Percentiles rank a stretch among this genome's conserved stretches.
Conservation (phyloP, 495 filamentous ascomycete species). For the Hapsidospora chrysogenum region DNA sequence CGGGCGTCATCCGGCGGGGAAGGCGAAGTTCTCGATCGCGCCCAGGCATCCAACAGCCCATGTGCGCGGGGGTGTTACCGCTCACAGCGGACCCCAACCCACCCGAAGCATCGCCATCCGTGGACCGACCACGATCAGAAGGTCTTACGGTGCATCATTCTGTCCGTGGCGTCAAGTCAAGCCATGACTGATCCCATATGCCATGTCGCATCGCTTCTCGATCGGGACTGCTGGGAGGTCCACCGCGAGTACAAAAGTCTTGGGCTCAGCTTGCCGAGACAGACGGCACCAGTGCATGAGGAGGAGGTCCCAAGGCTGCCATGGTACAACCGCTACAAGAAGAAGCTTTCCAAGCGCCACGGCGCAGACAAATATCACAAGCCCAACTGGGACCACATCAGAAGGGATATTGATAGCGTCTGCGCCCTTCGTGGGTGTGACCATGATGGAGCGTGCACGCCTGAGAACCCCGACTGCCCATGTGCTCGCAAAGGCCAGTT, state of each 20-base stretch:
- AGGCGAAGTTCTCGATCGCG: no score
- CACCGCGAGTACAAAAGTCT: conserved; percentile 21
- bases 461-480: conserved; percentile 28
- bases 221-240: conserved; percentile 32
- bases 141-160: conserved; percentile 19
- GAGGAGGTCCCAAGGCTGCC: conserved; percentile 16
- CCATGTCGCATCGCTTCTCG: conserved; percentile 21
- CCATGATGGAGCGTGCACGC: conserved; percentile 10
- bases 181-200: conserved; percentile 17
- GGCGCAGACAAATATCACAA: conserved; percentile 25
- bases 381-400: conserved; percentile 18
- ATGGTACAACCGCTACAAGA: conserved; percentile 31
- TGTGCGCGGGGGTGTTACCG: conserved; percentile 26
- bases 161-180: conserved; percentile 18
- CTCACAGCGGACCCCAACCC: conserved; percentile 13
- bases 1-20: no score
- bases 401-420: neutral
- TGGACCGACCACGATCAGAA: conserved; percentile 23
- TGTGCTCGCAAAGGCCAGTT: conserved; percentile 32
- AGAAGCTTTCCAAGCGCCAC: conserved; percentile 24
- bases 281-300: no score
- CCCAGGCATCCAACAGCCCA: no score
- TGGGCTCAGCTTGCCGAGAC: conserved; percentile 14
- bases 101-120: conserved; percentile 6
- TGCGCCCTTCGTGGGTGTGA: neutral